phyloP scores from a whole-genome alignment of 1,284 basidiomycete genomes.

The Trichosporon sp. region DNA sequence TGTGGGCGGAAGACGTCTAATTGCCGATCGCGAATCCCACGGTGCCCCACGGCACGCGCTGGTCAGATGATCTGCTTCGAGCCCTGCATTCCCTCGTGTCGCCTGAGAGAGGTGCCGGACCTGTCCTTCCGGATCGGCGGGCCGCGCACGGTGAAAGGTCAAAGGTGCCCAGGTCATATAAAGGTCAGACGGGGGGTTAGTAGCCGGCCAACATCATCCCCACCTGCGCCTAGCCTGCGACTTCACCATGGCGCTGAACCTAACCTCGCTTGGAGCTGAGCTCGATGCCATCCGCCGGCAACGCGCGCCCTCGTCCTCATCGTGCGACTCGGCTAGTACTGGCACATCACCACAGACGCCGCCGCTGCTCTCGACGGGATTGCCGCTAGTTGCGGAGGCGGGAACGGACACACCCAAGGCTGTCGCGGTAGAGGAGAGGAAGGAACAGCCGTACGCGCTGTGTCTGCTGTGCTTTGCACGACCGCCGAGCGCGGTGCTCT shows the following conservation, averaged over 20 bases:
- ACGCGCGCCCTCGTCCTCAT: conserved; percentile 9
- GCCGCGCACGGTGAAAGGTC: neutral
- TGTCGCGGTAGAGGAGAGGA: neutral
- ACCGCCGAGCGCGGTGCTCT: conserved; percentile 32
- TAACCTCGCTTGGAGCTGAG: conserved; percentile 16
- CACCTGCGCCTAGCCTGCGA: neutral
- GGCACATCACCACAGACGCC: neutral
- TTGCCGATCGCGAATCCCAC: conserved; percentile 1
- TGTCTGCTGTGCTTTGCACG: conserved; percentile 35
- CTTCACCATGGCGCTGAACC: conserved; percentile 16
- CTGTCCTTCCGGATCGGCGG: neutral
- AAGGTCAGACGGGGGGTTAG: neutral
- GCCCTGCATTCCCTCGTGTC: too few species aligned
- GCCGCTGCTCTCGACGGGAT: neutral
- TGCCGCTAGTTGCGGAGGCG: neutral
- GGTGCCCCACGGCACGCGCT: neutral
- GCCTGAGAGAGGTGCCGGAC: too few species aligned
- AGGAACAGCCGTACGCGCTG: conserved; percentile 23
- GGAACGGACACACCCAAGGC: neutral
- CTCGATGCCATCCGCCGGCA: conserved; percentile 13
- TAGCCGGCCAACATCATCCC: neutral
- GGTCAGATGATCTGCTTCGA: neutral
- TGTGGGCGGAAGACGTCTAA: neutral
- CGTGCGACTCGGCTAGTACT: neutral
- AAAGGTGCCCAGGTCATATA: neutral